Evolutionary conservation across 371 early-diverging fungal species (phyloP).

Genomic region (Polyrhizophydium stewartii): DNA sequence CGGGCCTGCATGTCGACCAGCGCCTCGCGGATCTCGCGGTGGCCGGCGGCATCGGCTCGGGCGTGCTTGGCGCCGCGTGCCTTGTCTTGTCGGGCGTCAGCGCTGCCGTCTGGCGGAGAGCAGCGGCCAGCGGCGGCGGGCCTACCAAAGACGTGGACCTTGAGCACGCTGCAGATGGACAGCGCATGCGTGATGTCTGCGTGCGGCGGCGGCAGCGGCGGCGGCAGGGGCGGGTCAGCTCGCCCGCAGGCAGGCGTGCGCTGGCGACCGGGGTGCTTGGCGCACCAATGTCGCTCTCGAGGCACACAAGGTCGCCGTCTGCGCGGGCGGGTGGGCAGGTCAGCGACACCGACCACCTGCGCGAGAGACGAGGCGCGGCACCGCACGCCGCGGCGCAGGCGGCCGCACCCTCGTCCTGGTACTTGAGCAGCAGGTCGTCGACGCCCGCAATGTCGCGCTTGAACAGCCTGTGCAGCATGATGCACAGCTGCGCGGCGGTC

Average conservation of each 20-base stretch:
- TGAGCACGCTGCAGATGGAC: constrained; percentile 1
- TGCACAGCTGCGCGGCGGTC: constrained; percentile 3
- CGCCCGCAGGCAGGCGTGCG: background rate
- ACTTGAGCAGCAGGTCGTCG: constrained; percentile 11
- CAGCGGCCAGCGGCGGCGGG: too few species aligned
- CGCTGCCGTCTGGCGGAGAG: too few species aligned
- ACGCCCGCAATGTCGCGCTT: background rate
- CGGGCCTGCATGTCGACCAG: background rate
- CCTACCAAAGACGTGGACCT: constrained; percentile 11
- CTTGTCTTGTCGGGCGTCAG: too few species aligned
- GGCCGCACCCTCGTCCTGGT: constrained; percentile 6
- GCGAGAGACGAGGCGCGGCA: background rate
- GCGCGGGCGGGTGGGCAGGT: background rate
- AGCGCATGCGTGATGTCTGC: constrained; percentile 15
- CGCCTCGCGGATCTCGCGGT: background rate
- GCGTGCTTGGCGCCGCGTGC: too few species aligned
- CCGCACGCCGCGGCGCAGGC: background rate
- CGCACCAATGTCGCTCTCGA: constrained; percentile 11
- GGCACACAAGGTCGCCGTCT: constrained; percentile 12
- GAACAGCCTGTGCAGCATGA: constrained; percentile 11
- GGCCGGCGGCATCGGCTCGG: too few species aligned
- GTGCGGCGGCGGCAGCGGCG: background rate
- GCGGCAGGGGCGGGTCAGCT: background rate
- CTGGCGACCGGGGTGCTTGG: background rate
- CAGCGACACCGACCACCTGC: background rate